Conservation (phyloP, 257 asterid genomes). For the Nicotiana knightiana region DNA sequence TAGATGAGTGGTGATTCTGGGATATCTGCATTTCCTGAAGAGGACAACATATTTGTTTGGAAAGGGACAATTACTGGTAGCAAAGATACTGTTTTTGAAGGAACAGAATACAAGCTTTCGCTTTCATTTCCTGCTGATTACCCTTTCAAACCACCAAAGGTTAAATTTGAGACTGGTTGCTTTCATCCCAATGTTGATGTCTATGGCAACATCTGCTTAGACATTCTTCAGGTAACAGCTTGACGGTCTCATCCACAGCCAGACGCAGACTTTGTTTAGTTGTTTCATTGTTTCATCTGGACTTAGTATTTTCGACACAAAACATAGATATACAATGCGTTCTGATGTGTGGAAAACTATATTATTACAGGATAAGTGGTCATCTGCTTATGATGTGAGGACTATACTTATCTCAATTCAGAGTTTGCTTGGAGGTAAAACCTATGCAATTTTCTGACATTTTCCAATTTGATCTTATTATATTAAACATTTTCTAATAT, state of each 20-base stretch:
- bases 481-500: not conserved
- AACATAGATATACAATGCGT: no score
- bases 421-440: slow-evolving; percentile 91
- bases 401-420: slow-evolving; percentile 83
- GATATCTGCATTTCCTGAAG: slow-evolving; percentile 95
- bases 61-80: slow-evolving; percentile 89
- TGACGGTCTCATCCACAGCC: not conserved
- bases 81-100: slow-evolving; percentile 88
- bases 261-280: no score
- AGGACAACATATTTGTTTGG: slow-evolving; percentile 92
- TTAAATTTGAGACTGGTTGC: slow-evolving; percentile 86
- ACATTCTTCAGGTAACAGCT: slow-evolving; percentile 66
- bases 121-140: slow-evolving; percentile 70
- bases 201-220: slow-evolving; percentile 85
- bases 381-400: slow-evolving; percentile 95
- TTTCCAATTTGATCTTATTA: not conserved
- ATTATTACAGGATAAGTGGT: slow-evolving; percentile 70
- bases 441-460: not conserved
- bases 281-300: no score
- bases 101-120: slow-evolving; percentile 82
- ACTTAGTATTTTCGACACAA: no score
- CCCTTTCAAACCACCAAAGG: slow-evolving; percentile 92
- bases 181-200: slow-evolving; percentile 92
- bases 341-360: not conserved
- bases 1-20: slow-evolving; percentile 91